Evolutionary conservation across 2,329 filamentous ascomycete species (phyloP).

Genomic region (Sclerotinia subarctica): DNA sequence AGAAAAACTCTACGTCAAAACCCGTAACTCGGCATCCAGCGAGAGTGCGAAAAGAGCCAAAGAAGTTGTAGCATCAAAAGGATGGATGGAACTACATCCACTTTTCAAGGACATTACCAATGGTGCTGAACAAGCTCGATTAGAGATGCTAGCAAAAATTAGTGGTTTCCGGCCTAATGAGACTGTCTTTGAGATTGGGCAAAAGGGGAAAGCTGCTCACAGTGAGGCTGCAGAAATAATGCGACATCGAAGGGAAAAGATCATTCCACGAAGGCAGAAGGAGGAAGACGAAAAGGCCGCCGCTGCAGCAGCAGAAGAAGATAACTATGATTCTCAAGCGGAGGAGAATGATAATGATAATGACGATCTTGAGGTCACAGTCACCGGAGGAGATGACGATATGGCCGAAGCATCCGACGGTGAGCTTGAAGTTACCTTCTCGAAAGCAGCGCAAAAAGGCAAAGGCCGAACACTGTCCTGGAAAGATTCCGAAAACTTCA

Average conservation of each 20-base stretch:
- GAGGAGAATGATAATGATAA: conserved; percentile 40
- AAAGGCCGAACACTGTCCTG: conserved; percentile 62
- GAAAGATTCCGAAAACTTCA: conserved; percentile 88
- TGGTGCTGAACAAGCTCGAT: conserved; percentile 65
- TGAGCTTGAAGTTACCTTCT: conserved; percentile 69
- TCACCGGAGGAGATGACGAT: conserved; percentile 41
- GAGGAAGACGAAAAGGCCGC: conserved; percentile 43
- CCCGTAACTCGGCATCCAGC: conserved; percentile 81
- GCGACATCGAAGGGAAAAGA: conserved; percentile 67
- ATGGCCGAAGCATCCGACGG: conserved; percentile 59
- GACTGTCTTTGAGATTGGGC: conserved; percentile 93
- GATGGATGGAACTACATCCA: conserved; percentile 72
- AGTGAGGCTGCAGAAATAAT: conserved; percentile 72
- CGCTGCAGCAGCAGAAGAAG: conserved; percentile 30
- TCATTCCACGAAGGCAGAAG: conserved; percentile 52
- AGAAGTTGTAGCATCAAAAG: conserved; percentile 66
- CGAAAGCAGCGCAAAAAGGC: conserved; percentile 52
- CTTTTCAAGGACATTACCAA: conserved; percentile 72
- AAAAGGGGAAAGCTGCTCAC: conserved; percentile 60
- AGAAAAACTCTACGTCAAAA: conserved; percentile 88
- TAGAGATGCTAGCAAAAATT: conserved; percentile 84
- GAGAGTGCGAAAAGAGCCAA: conserved; percentile 89
- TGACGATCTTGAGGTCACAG: conserved; percentile 40
- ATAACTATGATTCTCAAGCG: conserved; percentile 36
- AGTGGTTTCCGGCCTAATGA: conserved; percentile 86